Evolutionary conservation across 2,329 filamentous ascomycete genomes (phyloP).

Genomic region (Fusarium penzigii): DNA sequence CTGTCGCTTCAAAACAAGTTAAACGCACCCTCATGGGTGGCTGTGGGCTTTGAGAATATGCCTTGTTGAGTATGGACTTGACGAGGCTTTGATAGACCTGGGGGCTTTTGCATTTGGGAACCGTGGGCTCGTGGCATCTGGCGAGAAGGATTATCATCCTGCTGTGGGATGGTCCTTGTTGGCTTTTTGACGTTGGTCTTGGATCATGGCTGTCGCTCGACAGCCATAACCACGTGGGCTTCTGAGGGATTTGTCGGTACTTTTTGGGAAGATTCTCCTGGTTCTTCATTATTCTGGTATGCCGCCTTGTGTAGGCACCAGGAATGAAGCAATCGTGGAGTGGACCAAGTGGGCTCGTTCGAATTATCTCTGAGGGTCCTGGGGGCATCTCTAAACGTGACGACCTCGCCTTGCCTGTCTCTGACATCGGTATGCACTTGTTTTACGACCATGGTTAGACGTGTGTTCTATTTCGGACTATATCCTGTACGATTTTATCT

Average conservation of each 20-base stretch:
- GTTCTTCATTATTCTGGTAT: no score
- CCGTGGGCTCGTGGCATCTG: constrained; percentile 42
- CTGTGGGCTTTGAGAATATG: constrained; percentile 57
- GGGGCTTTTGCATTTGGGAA: constrained; percentile 48
- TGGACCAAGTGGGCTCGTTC: constrained; percentile 36
- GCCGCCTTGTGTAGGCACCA: not conserved
- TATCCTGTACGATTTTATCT: constrained; percentile 16
- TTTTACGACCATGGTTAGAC: constrained; percentile 19
- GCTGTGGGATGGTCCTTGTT: constrained; percentile 15
- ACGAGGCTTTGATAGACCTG: constrained; percentile 54
- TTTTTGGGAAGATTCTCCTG: constrained; percentile 32
- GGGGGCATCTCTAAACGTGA: constrained; percentile 36
- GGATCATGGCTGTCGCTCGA: constrained; percentile 28
- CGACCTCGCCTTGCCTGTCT: constrained; percentile 19
- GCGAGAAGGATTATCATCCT: constrained; percentile 9
- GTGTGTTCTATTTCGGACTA: constrained; percentile 14
- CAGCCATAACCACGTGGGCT: constrained; percentile 34
- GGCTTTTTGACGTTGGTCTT: constrained; percentile 38
- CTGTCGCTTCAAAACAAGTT: constrained; percentile 54
- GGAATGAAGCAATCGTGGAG: constrained; percentile 16
- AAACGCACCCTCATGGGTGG: constrained; percentile 33
- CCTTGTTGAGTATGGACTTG: constrained; percentile 30
- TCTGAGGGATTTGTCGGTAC: constrained; percentile 43
- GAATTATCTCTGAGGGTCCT: constrained; percentile 40
- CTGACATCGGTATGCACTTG: constrained; percentile 5